phyloP scores from a whole-genome alignment of 805 yeast species.

The Starmerella floris region DNA sequence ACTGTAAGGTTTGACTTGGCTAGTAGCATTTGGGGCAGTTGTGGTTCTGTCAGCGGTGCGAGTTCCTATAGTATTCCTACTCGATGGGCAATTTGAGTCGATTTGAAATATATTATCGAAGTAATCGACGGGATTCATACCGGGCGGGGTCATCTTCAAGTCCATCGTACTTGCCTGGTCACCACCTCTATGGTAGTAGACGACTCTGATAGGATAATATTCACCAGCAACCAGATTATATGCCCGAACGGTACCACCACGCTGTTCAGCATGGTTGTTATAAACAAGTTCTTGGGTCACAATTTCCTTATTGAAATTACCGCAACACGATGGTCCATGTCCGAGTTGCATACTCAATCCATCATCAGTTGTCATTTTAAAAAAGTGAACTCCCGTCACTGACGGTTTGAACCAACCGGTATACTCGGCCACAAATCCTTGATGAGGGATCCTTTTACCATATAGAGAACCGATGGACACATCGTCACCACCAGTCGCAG shows the following conservation, averaged over 20 bases:
- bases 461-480: background rate
- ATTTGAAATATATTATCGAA: background rate
- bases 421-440: background rate
- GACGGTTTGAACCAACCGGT: constrained; percentile 1
- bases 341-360: constrained; percentile 3
- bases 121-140: background rate
- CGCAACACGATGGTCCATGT: constrained; percentile 2
- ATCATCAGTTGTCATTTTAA: background rate
- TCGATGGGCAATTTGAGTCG: background rate
- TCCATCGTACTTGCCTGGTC: background rate
- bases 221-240: background rate
- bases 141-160: no score
- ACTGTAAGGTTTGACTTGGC: background rate
- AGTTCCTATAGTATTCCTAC: background rate
- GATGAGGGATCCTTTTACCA: background rate
- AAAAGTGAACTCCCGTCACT: background rate
- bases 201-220: constrained; percentile 3
- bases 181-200: background rate
- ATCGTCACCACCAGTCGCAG: background rate
- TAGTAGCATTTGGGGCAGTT: background rate
- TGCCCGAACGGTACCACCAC: background rate
- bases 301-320: background rate
- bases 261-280: background rate
- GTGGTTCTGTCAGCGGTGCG: background rate
- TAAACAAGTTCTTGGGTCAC: background rate